These are phyloP conservation scores for Thelephora terrestris DNA, from an alignment of 1,284 basidiomycete genomes.

Conservation along the genomic window DNA sequence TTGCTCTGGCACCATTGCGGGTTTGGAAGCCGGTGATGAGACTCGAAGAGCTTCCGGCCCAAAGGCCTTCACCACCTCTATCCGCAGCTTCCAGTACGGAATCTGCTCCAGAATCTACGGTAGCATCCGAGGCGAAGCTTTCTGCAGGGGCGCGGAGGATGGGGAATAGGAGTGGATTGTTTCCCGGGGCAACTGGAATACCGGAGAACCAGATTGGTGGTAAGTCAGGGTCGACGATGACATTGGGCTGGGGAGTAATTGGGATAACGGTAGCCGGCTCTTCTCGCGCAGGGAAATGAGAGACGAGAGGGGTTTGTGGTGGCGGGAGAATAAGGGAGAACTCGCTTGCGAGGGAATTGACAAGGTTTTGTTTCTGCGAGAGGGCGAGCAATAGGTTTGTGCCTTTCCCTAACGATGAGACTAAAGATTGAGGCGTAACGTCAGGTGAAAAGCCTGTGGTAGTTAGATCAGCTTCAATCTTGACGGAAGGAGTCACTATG, in stretches of 20 bases:
- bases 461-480: background rate
- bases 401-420: conserved; percentile 58
- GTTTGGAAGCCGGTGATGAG: conserved; percentile 90
- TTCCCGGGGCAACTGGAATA: conserved; percentile 60
- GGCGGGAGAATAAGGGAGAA: conserved; percentile 71
- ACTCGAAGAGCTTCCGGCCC: conserved; percentile 67
- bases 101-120: conserved; percentile 46
- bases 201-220: conserved; percentile 72
- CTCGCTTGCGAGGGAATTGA: conserved; percentile 65
- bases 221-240: conserved; percentile 38
- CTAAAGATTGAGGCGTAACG: conserved; percentile 76
- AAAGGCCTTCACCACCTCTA: conserved; percentile 64
- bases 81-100: conserved; percentile 54
- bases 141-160: conserved; percentile 72
- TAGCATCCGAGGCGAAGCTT: conserved; percentile 58
- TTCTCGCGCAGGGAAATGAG: conserved; percentile 64
- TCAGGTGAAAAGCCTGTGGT: conserved; percentile 58
- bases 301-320: conserved; percentile 60
- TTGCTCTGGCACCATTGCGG: conserved; percentile 63
- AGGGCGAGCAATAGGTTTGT: conserved; percentile 84
- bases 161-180: conserved; percentile 77
- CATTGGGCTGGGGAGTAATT: conserved; percentile 29
- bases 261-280: conserved; percentile 50
- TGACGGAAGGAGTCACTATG: background rate
- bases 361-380: conserved; percentile 60